These are phyloP conservation scores for Dacryopinax spathularia DNA, from an alignment of 768 basidiomycete genomes.

Conservation along the genomic window DNA sequence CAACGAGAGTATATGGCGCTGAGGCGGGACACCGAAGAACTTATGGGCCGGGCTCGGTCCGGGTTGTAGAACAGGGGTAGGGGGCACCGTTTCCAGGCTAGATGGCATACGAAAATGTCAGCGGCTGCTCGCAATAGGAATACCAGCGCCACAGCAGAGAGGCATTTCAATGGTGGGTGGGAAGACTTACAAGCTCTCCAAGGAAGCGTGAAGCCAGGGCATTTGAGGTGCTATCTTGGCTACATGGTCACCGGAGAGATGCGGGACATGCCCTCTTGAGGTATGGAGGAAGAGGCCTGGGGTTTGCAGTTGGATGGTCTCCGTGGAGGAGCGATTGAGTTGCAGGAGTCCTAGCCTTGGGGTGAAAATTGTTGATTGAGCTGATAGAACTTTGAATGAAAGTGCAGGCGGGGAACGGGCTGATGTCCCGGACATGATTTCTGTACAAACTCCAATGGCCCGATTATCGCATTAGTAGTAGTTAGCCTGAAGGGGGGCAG, in stretches of 20 bases:
- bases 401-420: not conserved
- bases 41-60: slow-evolving; percentile 45
- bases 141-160: slow-evolving; percentile 11
- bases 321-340: not conserved
- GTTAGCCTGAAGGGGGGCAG: no score
- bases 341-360: not conserved
- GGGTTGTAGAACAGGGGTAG: slow-evolving; percentile 45
- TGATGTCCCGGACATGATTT: not conserved
- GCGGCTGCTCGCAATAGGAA: not conserved
- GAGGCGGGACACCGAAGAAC: slow-evolving; percentile 43
- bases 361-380: not conserved
- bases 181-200: slow-evolving; percentile 55
- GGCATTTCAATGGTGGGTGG: not conserved
- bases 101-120: not conserved
- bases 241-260: slow-evolving; percentile 53
- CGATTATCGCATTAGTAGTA: no score
- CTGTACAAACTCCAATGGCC: no score
- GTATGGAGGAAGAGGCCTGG: slow-evolving; percentile 50
- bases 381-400: not conserved
- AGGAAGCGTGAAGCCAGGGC: slow-evolving; percentile 54
- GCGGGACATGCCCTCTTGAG: slow-evolving; percentile 59
- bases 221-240: slow-evolving; percentile 31
- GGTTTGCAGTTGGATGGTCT: slow-evolving; percentile 34
- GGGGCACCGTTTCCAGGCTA: slow-evolving; percentile 53
- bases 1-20: slow-evolving; percentile 41